Base-by-base conservation (phyloP, 1,284 basidiomycete species). In the Puccinia novopanici region DNA sequence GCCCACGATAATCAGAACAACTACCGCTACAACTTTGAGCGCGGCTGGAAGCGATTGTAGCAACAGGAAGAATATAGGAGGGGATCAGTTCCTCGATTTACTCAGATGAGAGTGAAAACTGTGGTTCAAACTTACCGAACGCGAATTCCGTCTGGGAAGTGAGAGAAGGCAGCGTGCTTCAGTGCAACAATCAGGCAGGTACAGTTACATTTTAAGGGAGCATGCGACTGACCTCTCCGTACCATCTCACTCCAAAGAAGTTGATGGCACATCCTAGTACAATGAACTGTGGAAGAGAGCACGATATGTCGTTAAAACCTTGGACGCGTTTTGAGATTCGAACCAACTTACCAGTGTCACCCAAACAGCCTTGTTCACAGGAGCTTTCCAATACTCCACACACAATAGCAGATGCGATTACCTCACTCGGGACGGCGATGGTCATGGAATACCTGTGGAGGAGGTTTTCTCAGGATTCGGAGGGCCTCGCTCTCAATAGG, bases 241-340 rank as follows among this genome's bases (percentile, higher is more conserved):
- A 91, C 84, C 88, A 90, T 76, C 85, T 83, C 75, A 92, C 91
- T 81, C 92, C 91, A 82, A 80, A 78, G 2, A 83, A 73, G 27
- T 83, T 83, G 30, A 83, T 70, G n/a, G 55, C 40, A 45, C 82
- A 82, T 15, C 82, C 61, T 10, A 71, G 61, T n/a, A 80, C 61
- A 80, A 55, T 83, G 79, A 24, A 82, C 55, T 77, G 30, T 30
- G 8, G 30, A 54, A 54, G 82, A 82, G 30, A 83, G 81, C 63
- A 74, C n/a, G 27, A n/a, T 27, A 30, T 19, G 42, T 50, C 9
- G 68, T 12, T 24, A 24, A 40, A 40, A 67, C 34, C 17, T 30
- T 19, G 34, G 82, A 75, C n/a, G 68, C 82, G 81, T 77, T 82
- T 77, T 0, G 27, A 55, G 10, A 9, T 59, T 45, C 17, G 50